phyloP scores from a whole-genome alignment of 1,284 basidiomycete species.

The Pseudozyma flocculosa region DNA sequence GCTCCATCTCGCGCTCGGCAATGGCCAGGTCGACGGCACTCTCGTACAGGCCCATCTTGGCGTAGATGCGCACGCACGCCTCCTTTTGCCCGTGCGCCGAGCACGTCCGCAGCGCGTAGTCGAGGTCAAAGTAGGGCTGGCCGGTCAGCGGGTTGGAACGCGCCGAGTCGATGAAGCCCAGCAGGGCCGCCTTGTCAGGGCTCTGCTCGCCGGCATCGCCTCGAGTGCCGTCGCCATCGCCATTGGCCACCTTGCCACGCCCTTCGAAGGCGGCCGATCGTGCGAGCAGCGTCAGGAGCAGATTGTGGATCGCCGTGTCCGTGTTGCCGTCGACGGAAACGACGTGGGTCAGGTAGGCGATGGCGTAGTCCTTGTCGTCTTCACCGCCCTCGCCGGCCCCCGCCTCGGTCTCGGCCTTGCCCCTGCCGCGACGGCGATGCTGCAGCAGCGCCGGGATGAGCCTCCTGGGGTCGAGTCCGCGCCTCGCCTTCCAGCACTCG shows the following conservation, averaged over 20 bases:
- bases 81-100: conserved; percentile 72
- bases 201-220: conserved; percentile 35
- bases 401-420: too few species aligned
- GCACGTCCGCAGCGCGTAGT: conserved; percentile 91
- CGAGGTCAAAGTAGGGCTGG: conserved; percentile 91
- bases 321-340: conserved; percentile 77
- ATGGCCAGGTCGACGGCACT: conserved; percentile 93
- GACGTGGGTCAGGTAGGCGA: conserved; percentile 81
- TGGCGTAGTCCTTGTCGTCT: conserved; percentile 69
- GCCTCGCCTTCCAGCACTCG: conserved; percentile 84
- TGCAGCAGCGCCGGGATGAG: conserved; percentile 88
- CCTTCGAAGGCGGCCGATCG: conserved; percentile 13
- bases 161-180: conserved; percentile 81
- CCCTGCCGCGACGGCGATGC: conserved; percentile 64
- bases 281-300: conserved; percentile 85
- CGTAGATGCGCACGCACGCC: conserved; percentile 93
- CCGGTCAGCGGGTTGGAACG: conserved; percentile 76
- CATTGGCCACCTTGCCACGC: conserved; percentile 13
- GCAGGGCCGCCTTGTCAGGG: conserved; percentile 75
- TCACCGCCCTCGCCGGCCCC: too few species aligned
- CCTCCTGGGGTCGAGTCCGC: conserved; percentile 74
- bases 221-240: too few species aligned
- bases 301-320: conserved; percentile 87
- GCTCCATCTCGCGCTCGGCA: conserved; percentile 60
- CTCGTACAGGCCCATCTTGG: conserved; percentile 96